These are phyloP conservation scores for Ajuga chamaepitys DNA, from an alignment of 257 asterid species.

Conservation along the genomic window DNA sequence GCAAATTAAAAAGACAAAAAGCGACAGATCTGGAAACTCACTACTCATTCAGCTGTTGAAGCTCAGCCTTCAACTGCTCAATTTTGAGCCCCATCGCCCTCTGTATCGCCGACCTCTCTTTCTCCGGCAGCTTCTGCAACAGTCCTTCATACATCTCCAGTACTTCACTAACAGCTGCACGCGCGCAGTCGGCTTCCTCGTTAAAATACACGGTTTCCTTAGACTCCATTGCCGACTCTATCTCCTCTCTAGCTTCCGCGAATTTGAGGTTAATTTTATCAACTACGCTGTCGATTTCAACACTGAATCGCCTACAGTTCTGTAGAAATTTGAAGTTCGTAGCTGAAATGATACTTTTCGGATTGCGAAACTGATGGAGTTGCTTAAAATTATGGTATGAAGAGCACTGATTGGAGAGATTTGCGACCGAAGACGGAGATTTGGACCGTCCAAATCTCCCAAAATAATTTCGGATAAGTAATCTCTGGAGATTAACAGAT, in stretches of 20 bases:
- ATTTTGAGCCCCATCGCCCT: slow-evolving; percentile 97
- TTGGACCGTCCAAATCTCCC: slow-evolving; percentile 22
- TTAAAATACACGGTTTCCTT: slow-evolving; percentile 89
- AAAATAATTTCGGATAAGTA: slow-evolving; percentile 27
- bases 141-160: slow-evolving; percentile 60
- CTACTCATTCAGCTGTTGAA: slow-evolving; percentile 72
- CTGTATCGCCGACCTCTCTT: slow-evolving; percentile 56
- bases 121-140: slow-evolving; percentile 49
- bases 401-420: slow-evolving; percentile 13
- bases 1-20: background rate
- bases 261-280: slow-evolving; percentile 83
- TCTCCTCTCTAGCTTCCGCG: slow-evolving; percentile 99
- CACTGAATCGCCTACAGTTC: slow-evolving; percentile 46
- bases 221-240: slow-evolving; percentile 90
- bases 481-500: slow-evolving; percentile 26
- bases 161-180: slow-evolving; percentile 70
- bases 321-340: slow-evolving; percentile 18
- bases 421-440: slow-evolving; percentile 20
- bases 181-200: slow-evolving; percentile 97
- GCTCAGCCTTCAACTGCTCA: slow-evolving; percentile 93
- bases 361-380: slow-evolving; percentile 16
- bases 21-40: slow-evolving; percentile 23
- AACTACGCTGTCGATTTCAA: slow-evolving; percentile 53
- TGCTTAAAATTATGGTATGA: slow-evolving; percentile 10
- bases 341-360: slow-evolving; percentile 19